Evolutionary conservation across 2,329 filamentous ascomycete genomes (phyloP), one percentile per base, ranked within the genome.

Genomic region (Fusarium aywerte): DNA sequence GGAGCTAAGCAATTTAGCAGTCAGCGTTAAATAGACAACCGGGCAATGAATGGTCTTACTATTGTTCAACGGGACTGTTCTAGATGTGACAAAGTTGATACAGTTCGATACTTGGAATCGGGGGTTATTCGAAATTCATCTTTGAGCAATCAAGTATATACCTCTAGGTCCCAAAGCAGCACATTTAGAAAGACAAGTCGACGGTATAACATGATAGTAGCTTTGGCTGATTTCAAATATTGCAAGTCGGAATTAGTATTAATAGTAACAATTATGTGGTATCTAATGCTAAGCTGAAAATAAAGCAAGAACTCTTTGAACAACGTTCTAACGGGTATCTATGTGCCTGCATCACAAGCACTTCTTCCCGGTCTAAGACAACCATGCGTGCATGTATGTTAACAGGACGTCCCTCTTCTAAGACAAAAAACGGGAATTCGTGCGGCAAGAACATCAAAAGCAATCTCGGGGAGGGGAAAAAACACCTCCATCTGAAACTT

Each of bases 321-420:
- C 18, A 59, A 67, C 51, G 49, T 47, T 71, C 68, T 67, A 73
- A 61, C 35, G 70, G 70, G 70, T 73, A 73, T 73, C 57, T 55
- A n/a, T n/a, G n/a, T n/a, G 29, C 50, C 54, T 71, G 62, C 25
- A 53, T 55, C 55, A 20, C 29, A 54, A 52, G 36, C 50, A 40
- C 55, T 69, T 35, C 42, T 61, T 49, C 40, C 18, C 25, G 21
- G 44, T 47, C 54, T 48, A 55, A 54, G 35, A 54, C 39, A 39
- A 53, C 18, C 38, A 67, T 68, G 54, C 59, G 65, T 63, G 27
- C 25, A 39, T 38, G n/a, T 43, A 57, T 62, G 42, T 38, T 36
- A 54, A 48, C 20, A 58, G 47, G 59, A 54, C 55, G 40, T 47
- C 50, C 33, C 23, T 20, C 51, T 56, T 39, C 21, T 50, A 64